Conservation (phyloP, 768 basidiomycete species). For the Leccinum pellstonianum region DNA sequence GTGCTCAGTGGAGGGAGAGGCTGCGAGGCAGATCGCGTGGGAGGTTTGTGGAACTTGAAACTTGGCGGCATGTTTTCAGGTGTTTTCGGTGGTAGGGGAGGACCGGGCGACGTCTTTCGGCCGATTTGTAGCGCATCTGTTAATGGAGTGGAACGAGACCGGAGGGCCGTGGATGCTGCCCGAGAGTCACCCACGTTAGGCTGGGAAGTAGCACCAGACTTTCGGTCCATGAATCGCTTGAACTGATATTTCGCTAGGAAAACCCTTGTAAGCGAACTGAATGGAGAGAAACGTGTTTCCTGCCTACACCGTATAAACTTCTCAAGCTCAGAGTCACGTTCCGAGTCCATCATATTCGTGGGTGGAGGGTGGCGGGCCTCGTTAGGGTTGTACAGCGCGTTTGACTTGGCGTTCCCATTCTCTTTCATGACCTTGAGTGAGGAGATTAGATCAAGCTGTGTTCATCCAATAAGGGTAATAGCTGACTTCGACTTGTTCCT, state of each 20-base stretch:
- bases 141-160: constrained; percentile 17
- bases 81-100: constrained; percentile 28
- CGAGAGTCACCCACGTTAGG: constrained; percentile 44
- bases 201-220: constrained; percentile 31
- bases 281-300: not conserved
- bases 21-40: constrained; percentile 36
- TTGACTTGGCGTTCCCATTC: constrained; percentile 81
- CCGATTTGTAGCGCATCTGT: constrained; percentile 8
- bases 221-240: constrained; percentile 59
- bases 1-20: constrained; percentile 24
- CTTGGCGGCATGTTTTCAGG: constrained; percentile 26
- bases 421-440: constrained; percentile 65
- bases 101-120: constrained; percentile 24
- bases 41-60: constrained; percentile 20
- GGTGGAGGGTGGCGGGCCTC: constrained; percentile 82
- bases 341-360: constrained; percentile 70
- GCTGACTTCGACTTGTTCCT: constrained; percentile 83
- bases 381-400: constrained; percentile 78
- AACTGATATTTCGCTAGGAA: constrained; percentile 79
- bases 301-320: constrained; percentile 79
- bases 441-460: constrained; percentile 10
- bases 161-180: constrained; percentile 31
- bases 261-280: not conserved
- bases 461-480: constrained; percentile 11
- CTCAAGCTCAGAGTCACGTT: constrained; percentile 88